phyloP scores from a whole-genome alignment of 768 basidiomycete species.

The Auriscalpium orientale region DNA sequence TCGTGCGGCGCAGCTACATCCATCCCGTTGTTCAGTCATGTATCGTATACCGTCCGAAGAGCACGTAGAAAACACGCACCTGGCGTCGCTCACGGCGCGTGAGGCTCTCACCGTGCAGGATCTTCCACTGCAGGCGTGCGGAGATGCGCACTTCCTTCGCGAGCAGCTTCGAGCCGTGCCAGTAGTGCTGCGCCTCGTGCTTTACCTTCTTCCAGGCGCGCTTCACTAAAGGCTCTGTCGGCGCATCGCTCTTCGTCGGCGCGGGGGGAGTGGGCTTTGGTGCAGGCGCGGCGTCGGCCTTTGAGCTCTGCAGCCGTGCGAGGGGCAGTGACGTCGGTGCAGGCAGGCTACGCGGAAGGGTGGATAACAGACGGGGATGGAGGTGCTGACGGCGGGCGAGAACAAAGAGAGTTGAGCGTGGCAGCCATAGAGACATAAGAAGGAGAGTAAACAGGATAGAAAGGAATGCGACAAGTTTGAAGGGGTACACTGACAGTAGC shows the following conservation, averaged over 20 bases:
- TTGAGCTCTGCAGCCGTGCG: constrained; percentile 30
- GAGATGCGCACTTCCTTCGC: constrained; percentile 93
- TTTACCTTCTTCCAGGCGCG: constrained; percentile 90
- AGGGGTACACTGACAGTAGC: not conserved
- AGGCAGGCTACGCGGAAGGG: constrained; percentile 2
- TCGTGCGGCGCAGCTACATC: constrained; percentile 82
- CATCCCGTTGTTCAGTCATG: not conserved
- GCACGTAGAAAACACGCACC: constrained; percentile 33
- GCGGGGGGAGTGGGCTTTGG: constrained; percentile 22
- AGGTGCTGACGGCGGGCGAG: constrained; percentile 14
- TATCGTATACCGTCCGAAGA: not conserved
- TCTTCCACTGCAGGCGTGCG: constrained; percentile 79
- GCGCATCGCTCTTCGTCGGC: constrained; percentile 27
- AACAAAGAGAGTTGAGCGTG: constrained; percentile 41
- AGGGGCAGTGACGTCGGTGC: constrained; percentile 11
- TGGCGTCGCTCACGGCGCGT: constrained; percentile 93
- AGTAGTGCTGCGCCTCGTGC: constrained; percentile 94
- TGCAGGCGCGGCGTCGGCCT: constrained; percentile 33
- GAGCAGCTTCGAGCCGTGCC: constrained; percentile 91
- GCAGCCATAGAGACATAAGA: constrained; percentile 72
- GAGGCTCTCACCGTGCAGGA: constrained; percentile 83
- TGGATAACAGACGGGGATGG: constrained; percentile 12
- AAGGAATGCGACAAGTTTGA: not conserved
- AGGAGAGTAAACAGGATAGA: not conserved
- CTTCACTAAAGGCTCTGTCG: constrained; percentile 39